Conservation (phyloP, 164 flowering plant genomes). For the Sedum album region DNA sequence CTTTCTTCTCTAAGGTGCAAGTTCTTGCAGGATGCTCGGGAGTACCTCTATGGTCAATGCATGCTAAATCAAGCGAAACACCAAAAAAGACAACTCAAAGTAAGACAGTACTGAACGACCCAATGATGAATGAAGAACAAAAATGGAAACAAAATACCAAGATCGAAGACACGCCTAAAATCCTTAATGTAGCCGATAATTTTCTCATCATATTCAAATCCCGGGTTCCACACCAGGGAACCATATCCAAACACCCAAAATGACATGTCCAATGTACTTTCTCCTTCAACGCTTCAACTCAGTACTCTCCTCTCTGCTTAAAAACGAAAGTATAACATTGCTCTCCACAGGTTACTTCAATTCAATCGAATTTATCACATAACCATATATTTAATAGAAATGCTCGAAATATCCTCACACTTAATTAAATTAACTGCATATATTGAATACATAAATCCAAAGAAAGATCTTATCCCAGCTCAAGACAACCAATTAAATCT, state of each 20-base stretch:
- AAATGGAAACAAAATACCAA: slow-evolving; percentile 41
- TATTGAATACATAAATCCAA: too few species aligned
- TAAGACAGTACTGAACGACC: neutral
- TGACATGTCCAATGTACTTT: slow-evolving; percentile 52
- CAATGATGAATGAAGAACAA: neutral
- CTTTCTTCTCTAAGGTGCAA: slow-evolving; percentile 62
- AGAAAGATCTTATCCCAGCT: too few species aligned
- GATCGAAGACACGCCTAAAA: slow-evolving; percentile 80
- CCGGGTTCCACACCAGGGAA: slow-evolving; percentile 93
- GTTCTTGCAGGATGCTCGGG: slow-evolving; percentile 97
- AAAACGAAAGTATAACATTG: too few species aligned
- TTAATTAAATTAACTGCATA: too few species aligned
- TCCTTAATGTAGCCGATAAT: slow-evolving; percentile 77
- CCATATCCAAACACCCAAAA: slow-evolving; percentile 99
- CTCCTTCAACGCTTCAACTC: too few species aligned
- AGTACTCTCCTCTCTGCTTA: too few species aligned
- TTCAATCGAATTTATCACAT: too few species aligned
- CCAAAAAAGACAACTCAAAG: neutral
- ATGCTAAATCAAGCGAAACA: slow-evolving; percentile 38
- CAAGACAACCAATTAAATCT: too few species aligned
- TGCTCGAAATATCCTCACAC: too few species aligned
- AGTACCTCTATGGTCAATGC: slow-evolving; percentile 98
- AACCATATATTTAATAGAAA: too few species aligned
- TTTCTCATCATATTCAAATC: slow-evolving; percentile 85
- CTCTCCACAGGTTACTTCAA: too few species aligned